Base-by-base conservation (phyloP, 306 rosid genomes). In the Lithocarpus polystachyus region DNA sequence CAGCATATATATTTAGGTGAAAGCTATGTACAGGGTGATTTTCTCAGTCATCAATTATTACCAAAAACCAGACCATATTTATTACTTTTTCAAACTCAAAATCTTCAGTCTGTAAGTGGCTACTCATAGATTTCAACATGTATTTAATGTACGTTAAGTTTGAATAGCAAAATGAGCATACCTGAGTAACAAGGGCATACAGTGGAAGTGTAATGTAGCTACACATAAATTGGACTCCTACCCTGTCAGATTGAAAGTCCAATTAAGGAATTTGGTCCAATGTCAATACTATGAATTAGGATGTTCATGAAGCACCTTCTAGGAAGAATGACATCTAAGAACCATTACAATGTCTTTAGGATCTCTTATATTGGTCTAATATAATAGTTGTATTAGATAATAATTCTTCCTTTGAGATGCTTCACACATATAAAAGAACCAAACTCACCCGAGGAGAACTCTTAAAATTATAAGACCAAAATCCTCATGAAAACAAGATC, bases 101-200 rank as follows among this genome's bases (percentile, higher is more conserved):
- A 40, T 40, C 11, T 40, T 40, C 11, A 40, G 3, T 40, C 14
- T 59, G 31, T 22, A 22, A 22, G 29, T 23, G 13, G 65, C 65
- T 59, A 10, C 28, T 59, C 31, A 22, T 60, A 60, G 5, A 64
- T 64, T 62, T 62, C 22, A 62, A 29, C 40, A 15, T 62, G 43
- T 0, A 62, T 28, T 28, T 62, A 15, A 28, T 33, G 24, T 33
- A 12, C 1, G 45, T 26, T 29, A 20, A 1, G n/a, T 31, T 2
- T 62, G 24, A 52, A 29, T 33, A 28, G 55, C 17, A 26, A 5
- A 35, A 67, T 14, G 19, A 51, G 68, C 26, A 33, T 79, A 93
- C 98, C 96, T 92, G 97, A 17, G 98, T 93, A 20, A 95, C 99
- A 4, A 95, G 88, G 4, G 99, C 99, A 80, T 95, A 95, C 14